phyloP scores from a whole-genome alignment of 805 yeast genomes.

The Brettanomyces custersianus region DNA sequence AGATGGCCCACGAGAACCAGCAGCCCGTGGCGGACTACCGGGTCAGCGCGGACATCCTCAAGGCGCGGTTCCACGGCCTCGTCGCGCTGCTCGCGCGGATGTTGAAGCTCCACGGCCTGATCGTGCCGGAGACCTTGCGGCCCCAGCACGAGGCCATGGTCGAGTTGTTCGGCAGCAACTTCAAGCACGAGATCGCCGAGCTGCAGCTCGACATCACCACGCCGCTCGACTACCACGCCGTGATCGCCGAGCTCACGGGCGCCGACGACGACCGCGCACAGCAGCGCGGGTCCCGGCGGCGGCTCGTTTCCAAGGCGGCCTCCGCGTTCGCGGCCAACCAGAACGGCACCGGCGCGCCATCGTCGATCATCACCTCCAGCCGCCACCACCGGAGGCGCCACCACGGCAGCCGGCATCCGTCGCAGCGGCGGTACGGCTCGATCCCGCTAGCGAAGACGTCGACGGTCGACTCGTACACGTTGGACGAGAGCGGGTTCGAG shows the following conservation, averaged over 20 bases:
- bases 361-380: background rate
- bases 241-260: constrained; percentile 12
- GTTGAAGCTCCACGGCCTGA: constrained; percentile 56
- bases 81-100: constrained; percentile 57
- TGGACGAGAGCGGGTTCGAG: background rate
- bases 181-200: constrained; percentile 49
- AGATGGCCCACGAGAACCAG: constrained; percentile 8
- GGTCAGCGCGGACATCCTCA: constrained; percentile 23
- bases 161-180: constrained; percentile 56
- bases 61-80: constrained; percentile 56
- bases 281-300: constrained; percentile 4
- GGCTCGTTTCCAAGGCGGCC: background rate
- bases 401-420: background rate
- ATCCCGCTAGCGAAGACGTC: background rate
- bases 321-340: background rate
- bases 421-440: background rate
- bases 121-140: constrained; percentile 47
- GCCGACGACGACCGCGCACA: constrained; percentile 7
- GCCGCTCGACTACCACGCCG: constrained; percentile 9
- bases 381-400: too few relatives aligned
- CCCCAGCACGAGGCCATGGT: constrained; percentile 62
- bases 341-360: background rate
- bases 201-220: constrained; percentile 26
- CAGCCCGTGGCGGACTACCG: constrained; percentile 16
- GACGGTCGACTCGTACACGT: background rate